Percentiles rank a stretch among this genome's conserved stretches.
phyloP scores from a whole-genome alignment of 495 filamentous ascomycete genomes.

The Bombardia bombarda region DNA sequence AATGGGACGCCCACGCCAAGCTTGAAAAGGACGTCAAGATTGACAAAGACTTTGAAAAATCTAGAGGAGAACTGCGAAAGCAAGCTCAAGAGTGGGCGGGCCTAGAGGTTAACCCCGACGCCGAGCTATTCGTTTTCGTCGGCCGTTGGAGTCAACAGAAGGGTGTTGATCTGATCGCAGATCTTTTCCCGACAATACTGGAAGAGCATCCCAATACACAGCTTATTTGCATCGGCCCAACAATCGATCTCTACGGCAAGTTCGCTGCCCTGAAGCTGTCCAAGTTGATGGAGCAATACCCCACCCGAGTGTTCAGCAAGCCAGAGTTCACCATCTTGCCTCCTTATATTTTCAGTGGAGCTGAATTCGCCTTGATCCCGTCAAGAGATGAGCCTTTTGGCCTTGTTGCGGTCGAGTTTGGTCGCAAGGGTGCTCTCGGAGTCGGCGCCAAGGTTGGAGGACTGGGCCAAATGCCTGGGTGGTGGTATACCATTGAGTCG shows the following conservation, averaged over 20 bases:
- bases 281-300: slow-evolving; percentile 63
- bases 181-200: slow-evolving; percentile 59
- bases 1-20: slow-evolving; percentile 41
- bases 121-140: slow-evolving; percentile 68
- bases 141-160: slow-evolving; percentile 73
- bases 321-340: slow-evolving; percentile 66
- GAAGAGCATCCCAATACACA: slow-evolving; percentile 56
- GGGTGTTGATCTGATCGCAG: slow-evolving; percentile 66
- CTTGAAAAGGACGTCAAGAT: slow-evolving; percentile 45
- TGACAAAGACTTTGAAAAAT: slow-evolving; percentile 48
- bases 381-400: slow-evolving; percentile 71
- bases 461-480: slow-evolving; percentile 69
- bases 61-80: slow-evolving; percentile 45
- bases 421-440: slow-evolving; percentile 66
- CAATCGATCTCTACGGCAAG: slow-evolving; percentile 69
- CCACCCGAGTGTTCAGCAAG: slow-evolving; percentile 60
- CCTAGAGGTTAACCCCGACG: slow-evolving; percentile 51
- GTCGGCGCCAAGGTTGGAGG: slow-evolving; percentile 61
- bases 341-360: slow-evolving; percentile 64
- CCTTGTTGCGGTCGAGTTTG: slow-evolving; percentile 69
- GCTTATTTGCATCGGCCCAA: slow-evolving; percentile 60
- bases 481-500: slow-evolving; percentile 61
- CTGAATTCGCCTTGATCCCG: slow-evolving; percentile 68
- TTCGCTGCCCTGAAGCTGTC: slow-evolving; percentile 65
- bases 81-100: slow-evolving; percentile 72